Evolutionary conservation across 352 stramenopile genomes (phyloP).

Genomic region (Globisporangium camurandrum): DNA sequence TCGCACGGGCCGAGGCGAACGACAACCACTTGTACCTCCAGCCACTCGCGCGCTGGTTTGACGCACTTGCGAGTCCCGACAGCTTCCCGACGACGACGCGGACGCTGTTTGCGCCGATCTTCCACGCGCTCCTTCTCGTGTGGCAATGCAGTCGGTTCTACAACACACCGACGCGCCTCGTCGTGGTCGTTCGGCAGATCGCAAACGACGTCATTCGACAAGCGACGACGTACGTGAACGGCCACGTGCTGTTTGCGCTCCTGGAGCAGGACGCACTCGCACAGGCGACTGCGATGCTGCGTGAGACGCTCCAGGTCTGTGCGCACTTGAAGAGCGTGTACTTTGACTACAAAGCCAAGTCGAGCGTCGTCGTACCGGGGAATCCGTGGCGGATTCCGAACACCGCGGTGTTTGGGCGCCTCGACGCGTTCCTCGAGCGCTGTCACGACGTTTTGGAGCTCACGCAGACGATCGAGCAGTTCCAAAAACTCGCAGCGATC

Average conservation of each 20-base stretch:
- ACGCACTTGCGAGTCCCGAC: constrained; percentile 23
- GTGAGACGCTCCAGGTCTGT: constrained; percentile 71
- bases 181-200: constrained; percentile 85
- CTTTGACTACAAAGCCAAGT: constrained; percentile 90
- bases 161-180: constrained; percentile 82
- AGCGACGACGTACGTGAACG: constrained; percentile 60
- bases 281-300: constrained; percentile 62
- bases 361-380: constrained; percentile 59
- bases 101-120: constrained; percentile 79
- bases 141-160: constrained; percentile 91
- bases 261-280: constrained; percentile 72
- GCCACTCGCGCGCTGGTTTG: constrained; percentile 63
- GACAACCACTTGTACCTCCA: constrained; percentile 84
- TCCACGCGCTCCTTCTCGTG: constrained; percentile 83
- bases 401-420: constrained; percentile 86
- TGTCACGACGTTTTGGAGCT: constrained; percentile 88
- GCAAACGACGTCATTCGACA: constrained; percentile 87
- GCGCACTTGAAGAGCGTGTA: constrained; percentile 89
- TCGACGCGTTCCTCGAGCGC: constrained; percentile 89
- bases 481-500: constrained; percentile 81
- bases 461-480: constrained; percentile 86
- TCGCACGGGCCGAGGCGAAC: constrained; percentile 80
- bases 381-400: constrained; percentile 91
- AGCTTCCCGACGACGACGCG: constrained; percentile 41
- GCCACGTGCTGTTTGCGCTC: constrained; percentile 72